Evolutionary conservation across 2,329 filamentous ascomycete species (phyloP).

Genomic region (Curvularia sp.): DNA sequence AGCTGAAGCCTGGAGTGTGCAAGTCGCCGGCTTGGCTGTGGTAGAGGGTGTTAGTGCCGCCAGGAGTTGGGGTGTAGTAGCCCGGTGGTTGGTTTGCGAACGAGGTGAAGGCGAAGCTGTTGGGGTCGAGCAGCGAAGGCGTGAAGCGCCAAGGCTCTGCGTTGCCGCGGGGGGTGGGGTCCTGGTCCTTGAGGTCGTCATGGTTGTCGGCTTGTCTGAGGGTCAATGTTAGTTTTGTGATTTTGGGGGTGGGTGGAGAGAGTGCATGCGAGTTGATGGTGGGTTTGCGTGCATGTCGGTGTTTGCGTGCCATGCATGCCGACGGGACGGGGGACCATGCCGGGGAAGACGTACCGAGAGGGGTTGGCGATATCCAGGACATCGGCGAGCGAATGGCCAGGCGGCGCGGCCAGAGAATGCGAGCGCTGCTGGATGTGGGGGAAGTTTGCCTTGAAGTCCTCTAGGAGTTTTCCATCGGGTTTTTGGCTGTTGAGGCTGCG

Average conservation of each 20-base stretch:
- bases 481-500: constrained; percentile 79
- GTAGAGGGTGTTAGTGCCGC: constrained; percentile 79
- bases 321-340: constrained; percentile 9
- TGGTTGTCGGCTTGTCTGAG: constrained; percentile 55
- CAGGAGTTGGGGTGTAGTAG: constrained; percentile 88
- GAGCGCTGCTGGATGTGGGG: constrained; percentile 66
- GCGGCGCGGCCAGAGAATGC: constrained; percentile 51
- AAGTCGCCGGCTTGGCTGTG: constrained; percentile 85
- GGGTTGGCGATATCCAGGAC: constrained; percentile 56
- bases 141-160: constrained; percentile 88
- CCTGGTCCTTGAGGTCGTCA: constrained; percentile 72
- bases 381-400: constrained; percentile 57
- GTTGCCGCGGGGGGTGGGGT: constrained; percentile 80
- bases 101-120: constrained; percentile 77
- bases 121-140: constrained; percentile 85
- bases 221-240: too few species aligned
- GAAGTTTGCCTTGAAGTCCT: constrained; percentile 83
- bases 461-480: constrained; percentile 82
- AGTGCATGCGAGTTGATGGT: not conserved
- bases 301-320: constrained; percentile 11
- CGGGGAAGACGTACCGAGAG: constrained; percentile 50
- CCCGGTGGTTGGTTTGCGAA: constrained; percentile 81
- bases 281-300: constrained; percentile 2
- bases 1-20: constrained; percentile 77
- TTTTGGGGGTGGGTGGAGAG: too few species aligned